Conservation (phyloP, 2,329 filamentous ascomycete genomes). For the Pseudodiploospora longispora region DNA sequence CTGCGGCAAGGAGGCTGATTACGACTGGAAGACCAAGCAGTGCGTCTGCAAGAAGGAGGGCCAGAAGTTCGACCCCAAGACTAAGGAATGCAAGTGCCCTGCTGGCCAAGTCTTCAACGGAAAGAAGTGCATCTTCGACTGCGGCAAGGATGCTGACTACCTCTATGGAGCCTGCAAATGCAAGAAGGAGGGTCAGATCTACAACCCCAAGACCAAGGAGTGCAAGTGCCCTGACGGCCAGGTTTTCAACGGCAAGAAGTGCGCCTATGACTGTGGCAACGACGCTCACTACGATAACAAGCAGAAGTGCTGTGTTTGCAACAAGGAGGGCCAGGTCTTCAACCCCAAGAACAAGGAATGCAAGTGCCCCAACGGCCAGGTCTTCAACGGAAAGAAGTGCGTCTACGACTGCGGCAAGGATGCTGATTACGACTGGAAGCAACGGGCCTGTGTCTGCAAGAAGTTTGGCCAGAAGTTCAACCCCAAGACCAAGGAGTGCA, state of each 20-base stretch:
- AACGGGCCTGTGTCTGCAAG: conserved; percentile 8
- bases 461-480: conserved; percentile 7
- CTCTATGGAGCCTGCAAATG: conserved; percentile 7
- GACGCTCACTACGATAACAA: conserved; percentile 1
- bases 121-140: conserved; percentile 2
- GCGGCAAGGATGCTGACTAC: conserved; percentile 8
- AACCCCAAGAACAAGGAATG: conserved; percentile 4
- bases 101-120: conserved; percentile 6
- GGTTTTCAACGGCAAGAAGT: conserved; percentile 5
- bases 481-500: conserved; percentile 5
- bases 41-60: conserved; percentile 10
- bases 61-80: conserved; percentile 6
- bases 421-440: neutral
- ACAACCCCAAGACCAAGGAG: conserved; percentile 5
- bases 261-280: conserved; percentile 3
- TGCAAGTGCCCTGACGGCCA: conserved; percentile 7
- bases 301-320: conserved; percentile 6
- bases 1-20: conserved; percentile 7
- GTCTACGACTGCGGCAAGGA: conserved; percentile 1
- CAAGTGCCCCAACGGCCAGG: neutral
- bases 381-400: conserved; percentile 2
- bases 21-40: conserved; percentile 3
- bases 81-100: conserved; percentile 7
- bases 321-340: conserved; percentile 1
- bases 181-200: conserved; percentile 5